Conservation (phyloP, 306 rosid species). For the Cicer judaicum region DNA sequence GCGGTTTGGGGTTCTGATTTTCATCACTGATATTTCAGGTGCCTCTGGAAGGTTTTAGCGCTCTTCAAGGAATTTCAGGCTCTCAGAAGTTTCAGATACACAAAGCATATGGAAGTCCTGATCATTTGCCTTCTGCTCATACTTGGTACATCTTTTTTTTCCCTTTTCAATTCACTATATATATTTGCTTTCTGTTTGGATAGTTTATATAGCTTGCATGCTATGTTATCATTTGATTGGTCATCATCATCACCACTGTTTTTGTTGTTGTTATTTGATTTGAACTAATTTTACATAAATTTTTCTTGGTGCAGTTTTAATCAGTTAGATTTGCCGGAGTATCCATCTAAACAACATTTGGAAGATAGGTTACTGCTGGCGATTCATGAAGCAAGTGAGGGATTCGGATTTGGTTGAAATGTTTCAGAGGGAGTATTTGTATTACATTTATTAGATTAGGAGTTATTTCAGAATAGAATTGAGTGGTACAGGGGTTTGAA, state of each 20-base stretch:
- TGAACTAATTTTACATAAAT: not conserved
- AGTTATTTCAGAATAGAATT: constrained; percentile 52
- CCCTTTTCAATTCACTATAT: not conserved
- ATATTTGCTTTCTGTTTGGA: constrained; percentile 1
- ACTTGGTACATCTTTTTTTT: constrained; percentile 66
- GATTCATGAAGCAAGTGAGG: constrained; percentile 93
- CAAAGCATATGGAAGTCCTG: constrained; percentile 95
- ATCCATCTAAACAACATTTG: constrained; percentile 88
- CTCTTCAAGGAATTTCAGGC: constrained; percentile 99
- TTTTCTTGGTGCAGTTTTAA: constrained; percentile 75
- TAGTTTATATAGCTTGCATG: not conserved
- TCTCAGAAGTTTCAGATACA: constrained; percentile 98
- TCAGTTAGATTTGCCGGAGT: constrained; percentile 95
- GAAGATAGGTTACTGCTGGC: constrained; percentile 93
- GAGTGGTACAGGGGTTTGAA: constrained; percentile 61
- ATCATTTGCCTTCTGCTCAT: constrained; percentile 99
- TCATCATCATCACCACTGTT: not conserved
- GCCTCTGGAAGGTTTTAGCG: constrained; percentile 98
- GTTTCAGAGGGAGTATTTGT: constrained; percentile 45
- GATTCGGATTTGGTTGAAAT: constrained; percentile 90
- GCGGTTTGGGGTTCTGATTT: constrained; percentile 35
- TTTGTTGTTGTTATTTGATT: not conserved
- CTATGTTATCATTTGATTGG: constrained; percentile 1
- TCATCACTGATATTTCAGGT: constrained; percentile 63
- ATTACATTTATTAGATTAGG: constrained; percentile 56